phyloP scores from a whole-genome alignment of 2,329 filamentous ascomycete species.

The Colletotrichum salicis region DNA sequence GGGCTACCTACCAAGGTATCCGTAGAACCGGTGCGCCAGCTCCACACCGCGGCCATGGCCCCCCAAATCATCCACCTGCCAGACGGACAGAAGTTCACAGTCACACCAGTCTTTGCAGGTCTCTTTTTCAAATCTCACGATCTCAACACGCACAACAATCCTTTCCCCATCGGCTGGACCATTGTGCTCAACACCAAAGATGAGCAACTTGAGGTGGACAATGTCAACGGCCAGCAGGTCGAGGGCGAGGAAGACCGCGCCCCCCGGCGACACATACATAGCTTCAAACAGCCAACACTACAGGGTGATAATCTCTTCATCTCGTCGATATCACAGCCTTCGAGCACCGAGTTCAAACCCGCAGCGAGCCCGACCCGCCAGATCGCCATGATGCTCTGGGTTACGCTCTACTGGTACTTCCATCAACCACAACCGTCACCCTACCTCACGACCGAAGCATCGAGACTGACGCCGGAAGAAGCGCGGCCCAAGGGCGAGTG shows the following conservation, averaged over 20 bases:
- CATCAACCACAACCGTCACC: slow-evolving; percentile 81
- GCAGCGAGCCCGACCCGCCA: slow-evolving; percentile 84
- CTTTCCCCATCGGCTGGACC: slow-evolving; percentile 89
- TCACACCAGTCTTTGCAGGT: slow-evolving; percentile 90
- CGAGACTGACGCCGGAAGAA: slow-evolving; percentile 70
- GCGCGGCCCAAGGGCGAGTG: slow-evolving; percentile 87
- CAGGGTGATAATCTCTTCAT: slow-evolving; percentile 87
- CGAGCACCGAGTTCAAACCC: slow-evolving; percentile 81
- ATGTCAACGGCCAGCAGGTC: slow-evolving; percentile 44
- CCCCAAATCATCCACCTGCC: slow-evolving; percentile 74
- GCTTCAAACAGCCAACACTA: slow-evolving; percentile 80
- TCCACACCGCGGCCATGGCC: slow-evolving; percentile 43
- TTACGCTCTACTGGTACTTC: slow-evolving; percentile 97
- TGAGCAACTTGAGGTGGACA: slow-evolving; percentile 36
- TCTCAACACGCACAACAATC: slow-evolving; percentile 72
- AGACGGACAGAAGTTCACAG: slow-evolving; percentile 85
- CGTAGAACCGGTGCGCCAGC: slow-evolving; percentile 8
- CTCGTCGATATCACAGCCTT: slow-evolving; percentile 88
- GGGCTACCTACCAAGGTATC: not conserved
- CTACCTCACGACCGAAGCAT: slow-evolving; percentile 70
- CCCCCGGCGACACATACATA: slow-evolving; percentile 60
- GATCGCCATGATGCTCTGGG: slow-evolving; percentile 97
- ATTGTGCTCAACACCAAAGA: slow-evolving; percentile 82
- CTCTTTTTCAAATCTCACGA: slow-evolving; percentile 89
- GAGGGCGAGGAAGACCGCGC: slow-evolving; percentile 43